Base-by-base conservation (phyloP, 202 grass and related monocot genomes). In the Schoenoplectus tabernaemontani region DNA sequence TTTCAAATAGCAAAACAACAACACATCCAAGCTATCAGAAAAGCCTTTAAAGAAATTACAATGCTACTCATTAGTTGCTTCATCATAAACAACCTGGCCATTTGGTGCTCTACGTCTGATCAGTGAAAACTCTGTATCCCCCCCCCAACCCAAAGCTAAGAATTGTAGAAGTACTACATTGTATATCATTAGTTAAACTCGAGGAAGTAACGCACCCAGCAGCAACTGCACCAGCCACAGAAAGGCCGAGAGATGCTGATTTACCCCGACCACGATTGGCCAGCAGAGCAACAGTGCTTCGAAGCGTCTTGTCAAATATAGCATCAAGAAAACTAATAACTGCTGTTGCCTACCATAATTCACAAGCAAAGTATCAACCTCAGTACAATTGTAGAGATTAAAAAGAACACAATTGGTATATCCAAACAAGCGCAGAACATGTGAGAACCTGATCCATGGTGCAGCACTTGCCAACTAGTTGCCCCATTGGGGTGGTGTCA, bases 241-340 rank as follows among this genome's bases (percentile, higher is more conserved):
- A 84, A 86, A 98, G 95, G 83, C 95, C 95, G 57, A 98, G 85
- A 58, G 95, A 91, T 78, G 95, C 95, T 59, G 95, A 98, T 86
- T 98, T 98, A 48, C 95, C 95, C 72, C 95, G 89, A 77, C 95
- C 95, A 85, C 91, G 95, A 81, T 91, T 89, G 79, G 95, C 95
- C 7, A 90, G 89, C 77, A 98, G 89, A 16, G 91, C 95, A 81
- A 98, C 91, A 0, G 86, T 98, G 79, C 83, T 83, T 83, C 87
- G 89, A 62, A 98, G 85, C 23, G 88, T 86, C 80, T 98, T 98
- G 54, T 98, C 95, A 87, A 98, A 87, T 85, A 98, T 86, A 86
- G 95, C 91, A 71, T 90, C 86, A n/a, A 98, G 89, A 82, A 98
- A 98, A 84, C 87, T 92, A 83, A 90, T 86, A 8, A 98, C 88